Evolutionary conservation across 2,329 filamentous ascomycete species (phyloP), one percentile per base, ranked within the genome.

Genomic region (Tothia fuscella): DNA sequence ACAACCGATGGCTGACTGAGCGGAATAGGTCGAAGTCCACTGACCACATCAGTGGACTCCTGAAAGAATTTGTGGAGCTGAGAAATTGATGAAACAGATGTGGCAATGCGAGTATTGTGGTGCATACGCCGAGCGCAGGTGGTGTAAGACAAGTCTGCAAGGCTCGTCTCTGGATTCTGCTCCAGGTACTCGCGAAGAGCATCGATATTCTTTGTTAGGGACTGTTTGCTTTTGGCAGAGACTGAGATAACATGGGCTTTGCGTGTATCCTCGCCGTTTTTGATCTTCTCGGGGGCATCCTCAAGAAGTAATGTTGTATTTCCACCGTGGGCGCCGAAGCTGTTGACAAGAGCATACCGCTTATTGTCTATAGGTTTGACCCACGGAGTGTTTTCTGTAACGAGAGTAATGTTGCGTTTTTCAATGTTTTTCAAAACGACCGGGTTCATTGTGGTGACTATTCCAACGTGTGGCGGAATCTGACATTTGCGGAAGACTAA

Each of bases 1-100:
- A 53, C 53, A 13, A 65, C 42, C 2, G 38, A 35, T 2, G 55
- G 49, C 3, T 51, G 25, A 10, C 69, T 66, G 9, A 42, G 41
- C 21, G 39, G 46, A 26, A 39, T 45, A 16, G 45, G 31, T 33
- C 52, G 24, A 24, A 43, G 39, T 43, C 46, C 44, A 25, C 42
- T 32, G 22, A 36, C 38, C 14, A 7, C 22, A 54, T 68, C 68
- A 37, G 65, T 46, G 53, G 67, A 66, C 25, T 60, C 56, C 47
- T 68, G 53, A 5, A 69, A 56, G 14, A 61, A 57, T 36, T 64
- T 60, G 47, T 58, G 60, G 38, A 66, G 62, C 53, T 66, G 66
- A 32, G 51, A 50, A 40, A 69, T 67, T 31, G 67, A 21, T 10
- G 43, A 41, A n/a, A 34, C 42, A 4, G 24, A 16, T 2, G 36